A percentile compares a stretch with the other conserved stretches of the same genome.
These are phyloP conservation scores for Mycena chlorophos DNA, from an alignment of 768 basidiomycete species.

Conservation along the genomic window DNA sequence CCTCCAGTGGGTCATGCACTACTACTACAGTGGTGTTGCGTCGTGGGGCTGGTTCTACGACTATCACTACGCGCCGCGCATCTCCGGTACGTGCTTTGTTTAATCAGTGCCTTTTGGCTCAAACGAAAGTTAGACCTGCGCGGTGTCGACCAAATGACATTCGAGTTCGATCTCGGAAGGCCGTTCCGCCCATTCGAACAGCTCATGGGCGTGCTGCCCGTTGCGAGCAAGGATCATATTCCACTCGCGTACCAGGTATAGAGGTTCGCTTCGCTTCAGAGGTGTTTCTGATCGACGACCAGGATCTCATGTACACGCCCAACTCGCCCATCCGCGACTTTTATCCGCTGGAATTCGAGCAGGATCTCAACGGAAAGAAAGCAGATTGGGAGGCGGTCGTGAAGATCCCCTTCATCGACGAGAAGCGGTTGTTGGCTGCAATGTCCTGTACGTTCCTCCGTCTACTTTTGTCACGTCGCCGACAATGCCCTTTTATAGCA, in stretches of 20 bases:
- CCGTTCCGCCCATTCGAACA: conserved; percentile 96
- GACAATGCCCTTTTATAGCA: too few relatives aligned
- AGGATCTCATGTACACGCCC: conserved; percentile 88
- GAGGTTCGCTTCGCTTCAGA: background rate
- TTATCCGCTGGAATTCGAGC: conserved; percentile 89
- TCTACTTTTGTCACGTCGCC: too few relatives aligned
- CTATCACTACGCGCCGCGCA: conserved; percentile 96
- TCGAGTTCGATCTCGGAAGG: conserved; percentile 80
- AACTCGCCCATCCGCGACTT: conserved; percentile 91
- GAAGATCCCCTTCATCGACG: conserved; percentile 97
- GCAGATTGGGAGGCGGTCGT: conserved; percentile 99
- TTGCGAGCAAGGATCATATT: conserved; percentile 85
- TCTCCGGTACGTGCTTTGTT: conserved; percentile 66
- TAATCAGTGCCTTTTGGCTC: background rate
- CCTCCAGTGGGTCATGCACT: conserved; percentile 98
- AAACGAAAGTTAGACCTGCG: conserved; percentile 41
- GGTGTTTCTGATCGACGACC: background rate
- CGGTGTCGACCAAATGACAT: conserved; percentile 80
- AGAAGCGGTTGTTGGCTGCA: conserved; percentile 70
- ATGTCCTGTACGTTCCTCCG: conserved; percentile 73
- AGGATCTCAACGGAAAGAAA: conserved; percentile 96
- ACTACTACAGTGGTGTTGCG: conserved; percentile 95
- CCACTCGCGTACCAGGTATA: conserved; percentile 82
- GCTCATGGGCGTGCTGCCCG: conserved; percentile 95
- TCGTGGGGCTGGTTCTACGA: conserved; percentile 99